Evolutionary conservation across 1,139 yeast species (phyloP), one percentile per base, ranked within the genome.

Genomic region (Candida sanyaensis): DNA sequence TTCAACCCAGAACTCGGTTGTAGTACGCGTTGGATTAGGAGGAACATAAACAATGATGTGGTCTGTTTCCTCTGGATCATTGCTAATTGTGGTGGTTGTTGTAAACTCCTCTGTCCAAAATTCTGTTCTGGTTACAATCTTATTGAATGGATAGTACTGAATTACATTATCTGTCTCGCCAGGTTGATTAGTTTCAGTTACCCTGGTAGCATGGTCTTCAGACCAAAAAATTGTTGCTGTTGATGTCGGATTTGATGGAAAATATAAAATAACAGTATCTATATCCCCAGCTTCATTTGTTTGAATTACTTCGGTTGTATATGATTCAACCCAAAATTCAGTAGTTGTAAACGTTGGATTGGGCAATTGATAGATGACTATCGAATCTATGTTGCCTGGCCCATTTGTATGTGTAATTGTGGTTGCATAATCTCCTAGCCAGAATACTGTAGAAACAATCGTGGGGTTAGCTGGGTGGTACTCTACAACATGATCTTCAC

Each of bases 61-160:
- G 37, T 55, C 56, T 5, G 61, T 58, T 7, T 47, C 57, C 10
- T 46, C 53, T 5, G 49, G 45, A 13, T 24, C 46, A 13, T 41
- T 32, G 26, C 28, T 32, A 38, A 41, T 12, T 23, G 56, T 48
- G 10, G 47, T 40, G 4, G 50, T 46, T 33, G 53, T 29, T 28
- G 50, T 50, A 11, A 10, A 43, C 9, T 42, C 11, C 10, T 57
- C 61, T 36, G 52, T 46, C 55, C 57, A 53, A 28, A 44, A 46
- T 12, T 28, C 36, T 4, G 51, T 44, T 1, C 30, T 32, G 9
- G 50, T 48, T n/a, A 24, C 31, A 39, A 32, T 41, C 27, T 11
- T 45, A 26, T 23, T 64, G 63, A 9, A 50, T 49, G 67, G 65
- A n/a, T 53, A 55, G 8, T 56, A 55, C 21, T 60, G 56, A 42